Evolutionary conservation across 768 basidiomycete species (phyloP), one percentile per base, ranked within the genome.

Genomic region (Agaricus blazei): DNA sequence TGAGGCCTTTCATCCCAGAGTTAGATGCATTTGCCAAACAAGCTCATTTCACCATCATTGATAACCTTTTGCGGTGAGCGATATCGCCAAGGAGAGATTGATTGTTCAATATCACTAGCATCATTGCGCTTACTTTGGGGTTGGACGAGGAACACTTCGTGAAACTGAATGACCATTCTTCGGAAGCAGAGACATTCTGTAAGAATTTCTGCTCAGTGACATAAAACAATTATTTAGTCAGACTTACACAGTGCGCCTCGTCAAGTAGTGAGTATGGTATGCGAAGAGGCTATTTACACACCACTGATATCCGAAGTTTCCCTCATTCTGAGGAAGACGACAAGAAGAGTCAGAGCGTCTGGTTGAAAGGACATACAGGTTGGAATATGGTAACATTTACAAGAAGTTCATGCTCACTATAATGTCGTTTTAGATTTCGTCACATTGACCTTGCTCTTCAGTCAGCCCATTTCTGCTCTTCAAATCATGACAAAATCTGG

Each of bases 11-110:
- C 56, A 47, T 72, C 3, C 61, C 61, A 9, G 70, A 71, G 52
- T 51, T 75, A 29, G 48, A 66, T 24, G 65, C 60, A 2, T 75
- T 73, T 48, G 65, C 65, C 1, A 55, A 56, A 36, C 66, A 67
- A 41, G 71, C 69, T 55, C 69, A 75, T 55, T 59, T 66, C 59
- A 65, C 69, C 34, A 60, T 74, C 15, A 44, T 73, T 19, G 58
- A 67, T 56, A 67, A 67, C 9, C 63, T 75, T 24, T 55, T 75
- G 19, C 64, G 68, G 74, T 71, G 23, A 50, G 42, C 11, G 19
- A 9, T 28, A 28, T 12, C 15, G n/a, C 19, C 9, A 8, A 15
- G 12, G 42, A 43, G 3, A 46, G 8, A 27, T 1, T 46, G 12
- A 27, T n/a, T 4, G 2, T 12, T 43, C 2, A 12, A 24, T 27